These are phyloP conservation scores for Amylostereum chailletii DNA, from an alignment of 1,284 basidiomycete species.

Conservation along the genomic window DNA sequence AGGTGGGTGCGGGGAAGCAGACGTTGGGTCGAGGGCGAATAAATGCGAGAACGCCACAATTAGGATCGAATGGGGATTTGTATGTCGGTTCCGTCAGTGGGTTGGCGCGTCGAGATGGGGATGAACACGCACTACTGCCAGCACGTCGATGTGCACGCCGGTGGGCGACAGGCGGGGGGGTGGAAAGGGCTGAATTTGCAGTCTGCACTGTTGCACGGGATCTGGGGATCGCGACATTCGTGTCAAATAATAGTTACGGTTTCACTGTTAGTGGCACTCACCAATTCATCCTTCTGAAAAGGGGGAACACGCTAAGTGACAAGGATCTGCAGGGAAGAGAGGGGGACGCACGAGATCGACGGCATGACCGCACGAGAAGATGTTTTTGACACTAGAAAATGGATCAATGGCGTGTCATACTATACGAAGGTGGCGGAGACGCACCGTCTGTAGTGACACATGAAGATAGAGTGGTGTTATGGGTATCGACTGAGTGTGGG, in stretches of 20 bases:
- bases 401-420: background rate
- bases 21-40: too few relatives aligned
- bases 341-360: background rate
- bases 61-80: background rate
- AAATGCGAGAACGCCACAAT: background rate
- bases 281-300: background rate
- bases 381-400: background rate
- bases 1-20: background rate
- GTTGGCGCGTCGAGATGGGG: background rate
- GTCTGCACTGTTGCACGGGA: background rate
- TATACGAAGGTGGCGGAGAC: background rate
- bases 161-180: background rate
- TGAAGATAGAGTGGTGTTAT: background rate
- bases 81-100: background rate
- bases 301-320: background rate
- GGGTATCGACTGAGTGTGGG: background rate
- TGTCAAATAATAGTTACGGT: too few relatives aligned
- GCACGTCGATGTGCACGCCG: background rate
- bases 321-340: background rate
- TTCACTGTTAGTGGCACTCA: background rate
- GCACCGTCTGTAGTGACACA: background rate
- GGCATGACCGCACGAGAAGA: background rate
- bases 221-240: background rate
- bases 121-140: constrained; percentile 1
- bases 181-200: background rate